phyloP scores from a whole-genome alignment of 2,329 filamentous ascomycete genomes.

The Fusarium zealandicum region DNA sequence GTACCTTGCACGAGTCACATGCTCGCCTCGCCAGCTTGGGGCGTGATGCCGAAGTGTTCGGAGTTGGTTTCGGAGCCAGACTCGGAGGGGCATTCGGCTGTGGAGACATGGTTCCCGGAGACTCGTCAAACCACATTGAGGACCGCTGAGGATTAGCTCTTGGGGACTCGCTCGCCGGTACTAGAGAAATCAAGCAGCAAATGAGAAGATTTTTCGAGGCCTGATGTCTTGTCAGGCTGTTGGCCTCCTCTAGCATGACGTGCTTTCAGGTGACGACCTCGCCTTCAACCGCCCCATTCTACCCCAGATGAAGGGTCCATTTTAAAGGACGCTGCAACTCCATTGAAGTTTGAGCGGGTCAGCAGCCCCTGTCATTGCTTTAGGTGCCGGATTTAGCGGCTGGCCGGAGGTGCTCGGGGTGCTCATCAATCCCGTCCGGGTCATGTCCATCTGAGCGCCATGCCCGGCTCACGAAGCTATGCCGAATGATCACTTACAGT shows the following conservation, averaged over 20 bases:
- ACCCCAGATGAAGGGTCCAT: conserved; percentile 23
- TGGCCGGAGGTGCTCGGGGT: not conserved
- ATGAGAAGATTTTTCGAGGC: conserved; percentile 6
- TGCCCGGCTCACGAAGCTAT: too few species aligned
- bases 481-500: too few species aligned
- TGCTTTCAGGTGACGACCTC: conserved; percentile 33
- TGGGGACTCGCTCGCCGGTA: not conserved
- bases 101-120: conserved; percentile 26
- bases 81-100: conserved; percentile 5
- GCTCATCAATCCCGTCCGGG: too few species aligned
- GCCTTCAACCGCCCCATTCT: conserved; percentile 20
- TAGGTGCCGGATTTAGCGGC: not conserved
- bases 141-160: not conserved
- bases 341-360: too few species aligned
- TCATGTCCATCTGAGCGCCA: too few species aligned
- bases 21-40: conserved; percentile 45
- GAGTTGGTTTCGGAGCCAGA: conserved; percentile 24
- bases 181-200: conserved; percentile 5
- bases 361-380: not conserved
- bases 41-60: conserved; percentile 23
- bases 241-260: conserved; percentile 26
- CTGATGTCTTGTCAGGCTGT: conserved; percentile 15
- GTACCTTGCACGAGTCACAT: conserved; percentile 61
- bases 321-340: not conserved
- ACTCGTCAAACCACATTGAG: not conserved